Conservation (phyloP, 1,139 yeast species). For the Zygotorulaspora mrakii region DNA sequence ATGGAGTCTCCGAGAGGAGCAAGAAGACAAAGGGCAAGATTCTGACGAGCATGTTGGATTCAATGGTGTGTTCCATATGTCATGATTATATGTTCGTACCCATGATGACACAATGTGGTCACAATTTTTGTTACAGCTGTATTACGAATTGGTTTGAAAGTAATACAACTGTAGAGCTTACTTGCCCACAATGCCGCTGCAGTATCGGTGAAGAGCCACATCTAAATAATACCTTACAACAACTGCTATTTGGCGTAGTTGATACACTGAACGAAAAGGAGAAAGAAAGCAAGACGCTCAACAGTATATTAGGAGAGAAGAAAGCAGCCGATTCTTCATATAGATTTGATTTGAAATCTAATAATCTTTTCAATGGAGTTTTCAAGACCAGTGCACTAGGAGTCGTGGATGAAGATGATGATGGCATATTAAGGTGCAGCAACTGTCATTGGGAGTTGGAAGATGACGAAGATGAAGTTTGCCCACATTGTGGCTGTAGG, state of each 20-base stretch:
- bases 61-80: conserved; percentile 33
- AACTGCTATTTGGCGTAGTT: conserved; percentile 20
- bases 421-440: conserved; percentile 77
- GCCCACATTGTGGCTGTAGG: conserved; percentile 46
- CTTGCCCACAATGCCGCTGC: conserved; percentile 36
- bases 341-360: conserved; percentile 40
- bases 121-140: conserved; percentile 33
- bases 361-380: conserved; percentile 46
- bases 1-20: conserved; percentile 9
- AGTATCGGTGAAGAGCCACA: conserved; percentile 25
- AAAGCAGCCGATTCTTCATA: conserved; percentile 31
- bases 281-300: conserved; percentile 13
- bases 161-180: conserved; percentile 26
- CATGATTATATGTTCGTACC: conserved; percentile 36
- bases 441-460: conserved; percentile 78
- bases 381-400: conserved; percentile 50
- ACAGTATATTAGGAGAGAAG: conserved; percentile 11
- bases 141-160: conserved; percentile 30
- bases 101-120: conserved; percentile 34
- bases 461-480: conserved; percentile 39
- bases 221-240: conserved; percentile 30
- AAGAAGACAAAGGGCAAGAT: conserved; percentile 20
- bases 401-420: conserved; percentile 59
- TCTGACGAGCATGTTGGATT: conserved; percentile 24
- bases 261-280: conserved; percentile 16